Evolutionary conservation across 345 rosid genomes (phyloP).

Genomic region (Camelina sativa): DNA sequence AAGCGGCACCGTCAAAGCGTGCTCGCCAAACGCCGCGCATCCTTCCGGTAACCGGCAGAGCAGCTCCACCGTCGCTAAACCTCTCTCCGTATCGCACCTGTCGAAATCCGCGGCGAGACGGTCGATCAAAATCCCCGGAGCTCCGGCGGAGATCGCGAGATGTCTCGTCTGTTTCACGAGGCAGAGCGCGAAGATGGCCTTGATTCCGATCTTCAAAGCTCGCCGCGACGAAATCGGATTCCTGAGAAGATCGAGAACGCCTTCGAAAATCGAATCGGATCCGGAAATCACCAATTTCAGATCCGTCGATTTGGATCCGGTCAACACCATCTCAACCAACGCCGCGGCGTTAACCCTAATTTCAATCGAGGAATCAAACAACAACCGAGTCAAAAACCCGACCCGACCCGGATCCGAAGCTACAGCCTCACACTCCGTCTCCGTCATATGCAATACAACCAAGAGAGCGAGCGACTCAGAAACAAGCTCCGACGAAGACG

Average conservation of each 20-base stretch:
- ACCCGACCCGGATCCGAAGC: constrained; percentile 61
- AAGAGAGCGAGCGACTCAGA: constrained; percentile 72
- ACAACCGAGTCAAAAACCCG: constrained; percentile 49
- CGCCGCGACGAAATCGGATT: constrained; percentile 58
- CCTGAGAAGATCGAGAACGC: constrained; percentile 70
- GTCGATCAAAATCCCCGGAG: constrained; percentile 65
- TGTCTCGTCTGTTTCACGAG: constrained; percentile 80
- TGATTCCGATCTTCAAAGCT: constrained; percentile 71
- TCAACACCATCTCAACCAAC: constrained; percentile 73
- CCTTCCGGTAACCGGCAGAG: constrained; percentile 82
- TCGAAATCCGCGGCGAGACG: constrained; percentile 76
- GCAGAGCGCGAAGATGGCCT: constrained; percentile 84
- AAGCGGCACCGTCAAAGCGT: constrained; percentile 79
- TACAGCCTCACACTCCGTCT: constrained; percentile 62
- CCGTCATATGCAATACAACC: constrained; percentile 67
- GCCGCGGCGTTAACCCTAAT: constrained; percentile 81
- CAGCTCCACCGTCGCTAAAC: constrained; percentile 83
- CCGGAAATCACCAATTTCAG: constrained; percentile 60
- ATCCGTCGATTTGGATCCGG: constrained; percentile 70
- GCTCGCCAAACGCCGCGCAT: constrained; percentile 63
- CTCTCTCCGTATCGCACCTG: constrained; percentile 84
- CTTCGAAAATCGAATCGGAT: constrained; percentile 66
- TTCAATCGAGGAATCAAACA: constrained; percentile 66
- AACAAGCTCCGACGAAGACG: constrained; percentile 56
- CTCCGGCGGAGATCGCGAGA: constrained; percentile 80